Base-by-base conservation (phyloP, 2,329 filamentous ascomycete genomes). In the Colletotrichum lupini region DNA sequence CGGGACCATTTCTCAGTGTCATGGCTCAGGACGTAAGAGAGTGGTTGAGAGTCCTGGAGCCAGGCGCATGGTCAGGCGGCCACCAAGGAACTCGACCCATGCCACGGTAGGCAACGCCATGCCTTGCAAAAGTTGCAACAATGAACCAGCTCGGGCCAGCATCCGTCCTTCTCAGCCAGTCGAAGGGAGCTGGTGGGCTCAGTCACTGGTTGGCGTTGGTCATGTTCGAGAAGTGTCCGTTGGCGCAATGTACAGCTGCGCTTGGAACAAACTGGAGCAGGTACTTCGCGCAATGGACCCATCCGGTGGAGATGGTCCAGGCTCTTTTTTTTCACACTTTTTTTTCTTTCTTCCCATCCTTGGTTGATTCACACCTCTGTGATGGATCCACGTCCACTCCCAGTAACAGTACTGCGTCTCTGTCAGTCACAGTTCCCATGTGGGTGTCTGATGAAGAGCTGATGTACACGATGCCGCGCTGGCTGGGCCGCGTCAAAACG, bases 401-500 rank as follows among this genome's bases (percentile, higher is more conserved):
- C 37, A 42, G 37, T 42, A 42, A 42, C 37, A 42, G 37, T 16
- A 42, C 37, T 22, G 32, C 26, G 14, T n/a, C 59, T 16, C 32
- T 2, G n/a, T 66, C 63, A 35, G 49, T 14, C 35, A 57, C 6
- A 22, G 4, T 55, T 67, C n/a, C 12, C 28, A 26, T 14, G 24
- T 59, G 64, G 19, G 22, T 30, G 42, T 49, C 42, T 22, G 24
- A 62, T 62, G 42, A 35, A 46, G 14, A 30, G 30, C 32, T 28
- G 37, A 53, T 62, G 61, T 24, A 49, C 53, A 46, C 5, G 42
- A 60, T 7, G 26, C 9, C 55, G 30, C 64, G 26, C 37, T 62
- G 57, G 28, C 63, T 67, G 62, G 56, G 60, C 67, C 60, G 60
- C 66, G 67, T 66, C 67, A 66, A 57, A 53, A 74, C 57, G 61